Conservation (phyloP, 1,139 yeast species). For the Yamadazyma triangularis region DNA sequence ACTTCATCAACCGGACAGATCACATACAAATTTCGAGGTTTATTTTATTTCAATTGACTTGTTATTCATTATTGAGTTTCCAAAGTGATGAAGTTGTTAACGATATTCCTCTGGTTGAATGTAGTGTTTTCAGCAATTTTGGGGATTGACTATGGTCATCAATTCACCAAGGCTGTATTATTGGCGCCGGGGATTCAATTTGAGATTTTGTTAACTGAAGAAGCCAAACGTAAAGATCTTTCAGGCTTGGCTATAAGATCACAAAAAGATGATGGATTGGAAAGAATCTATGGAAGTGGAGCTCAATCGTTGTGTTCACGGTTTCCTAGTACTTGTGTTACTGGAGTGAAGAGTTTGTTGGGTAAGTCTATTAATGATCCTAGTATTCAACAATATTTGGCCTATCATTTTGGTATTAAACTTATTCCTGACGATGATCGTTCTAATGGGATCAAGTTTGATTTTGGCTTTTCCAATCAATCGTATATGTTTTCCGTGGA, state of each 20-base stretch:
- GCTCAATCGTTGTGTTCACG: conserved; percentile 69
- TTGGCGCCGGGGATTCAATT: conserved; percentile 90
- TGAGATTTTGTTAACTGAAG: conserved; percentile 84
- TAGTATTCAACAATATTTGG: conserved; percentile 40
- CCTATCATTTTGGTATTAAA: conserved; percentile 59
- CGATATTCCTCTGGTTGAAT: conserved; percentile 11
- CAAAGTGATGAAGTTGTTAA: neutral
- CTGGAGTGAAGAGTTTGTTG: conserved; percentile 64
- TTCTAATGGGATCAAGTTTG: conserved; percentile 53
- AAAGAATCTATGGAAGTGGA: conserved; percentile 75
- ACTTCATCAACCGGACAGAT: too few species aligned
- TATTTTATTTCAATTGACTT: too few species aligned
- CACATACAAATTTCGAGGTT: too few species aligned
- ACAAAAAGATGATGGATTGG: conserved; percentile 43
- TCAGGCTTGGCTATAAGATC: conserved; percentile 68
- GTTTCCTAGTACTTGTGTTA: conserved; percentile 66
- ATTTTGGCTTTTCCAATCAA: conserved; percentile 44
- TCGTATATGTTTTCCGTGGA: conserved; percentile 48
- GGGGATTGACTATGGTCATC: conserved; percentile 89
- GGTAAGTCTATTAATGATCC: conserved; percentile 57
- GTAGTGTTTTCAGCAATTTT: conserved; percentile 54
- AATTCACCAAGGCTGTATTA: conserved; percentile 79
- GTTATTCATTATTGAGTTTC: too few species aligned
- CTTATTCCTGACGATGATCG: conserved; percentile 36
- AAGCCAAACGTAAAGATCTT: conserved; percentile 85